Evolutionary conservation across 2,329 filamentous ascomycete species (phyloP), one percentile per base, ranked within the genome.

Genomic region (Apiospora aurea): DNA sequence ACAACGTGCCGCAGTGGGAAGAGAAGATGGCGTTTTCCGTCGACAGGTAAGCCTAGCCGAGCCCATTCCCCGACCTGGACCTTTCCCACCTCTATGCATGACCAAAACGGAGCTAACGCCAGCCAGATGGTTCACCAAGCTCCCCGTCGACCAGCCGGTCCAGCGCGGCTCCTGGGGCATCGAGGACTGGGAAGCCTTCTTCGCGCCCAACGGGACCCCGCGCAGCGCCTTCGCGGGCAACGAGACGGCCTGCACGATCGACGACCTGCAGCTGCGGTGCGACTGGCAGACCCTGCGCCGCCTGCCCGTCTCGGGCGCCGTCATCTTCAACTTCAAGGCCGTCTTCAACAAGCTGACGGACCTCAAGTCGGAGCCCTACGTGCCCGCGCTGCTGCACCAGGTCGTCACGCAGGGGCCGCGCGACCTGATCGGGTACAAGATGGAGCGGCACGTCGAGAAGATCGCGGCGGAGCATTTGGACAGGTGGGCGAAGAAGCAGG

Each of bases 251-350:
- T 96, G 7, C 57, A 83, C 82, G 0, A 78, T 90, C 2, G 85
- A 88, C 0, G 88, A 93, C 46, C 85, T 93, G 74, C 84, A 92
- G 73, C 84, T 97, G 1, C 89, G 94, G 5, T 94, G 96, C 1
- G 94, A 97, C 80, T 97, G 94, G 93, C 95, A 97, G 81, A 97
- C 94, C 0, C 83, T 97, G 4, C 90, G 94, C 1, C 89, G 94
- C 2, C 83, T 97, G 0, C 94, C 94, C 0, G 84, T 97, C 0
- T 94, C 92, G 0, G 93, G 89, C 0, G 92, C 88, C 0, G 85
- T 97, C 1, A 88, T 94, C 0, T 97, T 97, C 84, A 97, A 96
- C 80, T 97, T 96, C 88, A 97, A 96, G 79, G 94, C 92, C 0
- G 81, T 96, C 0, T 97, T 97, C 81, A 96, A 94, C 0, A 92